Conservation (phyloP, 257 asterid genomes). For the Plantago major region DNA sequence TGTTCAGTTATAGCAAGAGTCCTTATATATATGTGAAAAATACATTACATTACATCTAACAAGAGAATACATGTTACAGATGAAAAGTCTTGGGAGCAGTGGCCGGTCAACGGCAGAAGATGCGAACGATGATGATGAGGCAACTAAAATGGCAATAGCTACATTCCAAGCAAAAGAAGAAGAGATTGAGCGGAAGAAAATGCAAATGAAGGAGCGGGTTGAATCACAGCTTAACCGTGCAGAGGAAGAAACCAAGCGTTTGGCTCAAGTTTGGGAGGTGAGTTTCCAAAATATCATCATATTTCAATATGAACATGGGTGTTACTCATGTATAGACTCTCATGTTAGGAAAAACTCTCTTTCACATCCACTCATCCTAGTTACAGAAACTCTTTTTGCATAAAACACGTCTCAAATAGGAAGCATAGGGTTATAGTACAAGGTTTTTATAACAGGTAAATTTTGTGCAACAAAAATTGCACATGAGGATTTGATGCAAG, state of each 20-base stretch:
- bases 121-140: conserved; percentile 53
- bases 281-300: conserved; percentile 2
- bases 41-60: neutral
- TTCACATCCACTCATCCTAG: too few species aligned
- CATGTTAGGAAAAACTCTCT: too few species aligned
- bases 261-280: conserved; percentile 84
- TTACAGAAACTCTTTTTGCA: too few species aligned
- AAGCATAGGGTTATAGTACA: too few species aligned
- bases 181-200: conserved; percentile 72
- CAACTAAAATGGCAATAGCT: conserved; percentile 48
- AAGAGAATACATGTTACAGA: conserved; percentile 11
- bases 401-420: too few species aligned
- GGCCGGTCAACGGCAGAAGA: conserved; percentile 39
- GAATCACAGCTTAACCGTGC: conserved; percentile 79
- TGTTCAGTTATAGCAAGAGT: neutral
- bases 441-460: too few species aligned
- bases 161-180: conserved; percentile 68
- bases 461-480: too few species aligned
- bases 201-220: conserved; percentile 61
- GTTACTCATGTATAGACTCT: too few species aligned
- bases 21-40: conserved; percentile 12
- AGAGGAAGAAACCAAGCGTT: conserved; percentile 59
- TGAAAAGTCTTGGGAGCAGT: conserved; percentile 58
- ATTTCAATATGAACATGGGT: too few species aligned
- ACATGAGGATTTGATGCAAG: too few species aligned